Base-by-base conservation (phyloP, 2,329 filamentous ascomycete species). In the Phialophora expanda region DNA sequence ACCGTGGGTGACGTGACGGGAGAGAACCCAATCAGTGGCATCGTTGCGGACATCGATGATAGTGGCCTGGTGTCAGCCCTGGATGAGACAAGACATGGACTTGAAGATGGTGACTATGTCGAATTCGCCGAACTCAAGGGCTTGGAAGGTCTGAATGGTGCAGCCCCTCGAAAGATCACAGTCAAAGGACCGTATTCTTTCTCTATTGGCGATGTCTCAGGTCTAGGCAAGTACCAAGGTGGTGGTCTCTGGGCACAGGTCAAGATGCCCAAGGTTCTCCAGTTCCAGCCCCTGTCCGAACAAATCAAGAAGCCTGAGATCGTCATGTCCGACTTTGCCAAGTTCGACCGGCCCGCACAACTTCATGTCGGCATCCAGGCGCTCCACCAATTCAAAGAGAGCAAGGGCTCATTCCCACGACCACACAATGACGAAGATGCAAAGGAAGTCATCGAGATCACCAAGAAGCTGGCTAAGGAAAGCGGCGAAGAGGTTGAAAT, bases 121-220 rank as follows among this genome's bases (percentile, higher is more conserved):
- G 97, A 92, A 8, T 99, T 99, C 78, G 89, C 91, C 2, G 95
- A 99, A 77, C 78, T 99, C 24, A 88, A 95, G 81, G 95, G 95
- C 24, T 92, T 99, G 91, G 93, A 97, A 68, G 88, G 80, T 5
- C 79, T 99, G 69, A 99, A 99, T 77, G 86, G 86, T 73, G 86
- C 87, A 53, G 91, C 92, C 69, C 94, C 95, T 57, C 88, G 91
- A 72, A 97, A 97, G 82, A 87, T 99, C 68, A 92, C 90, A 3
- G 93, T 97, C 57, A 97, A 96, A 81, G 95, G 91, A 0, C 95
- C 95, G 3, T 99, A 98, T 78, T 97, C 93, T 8, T 99, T 99
- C 80, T 95, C 92, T 14, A 97, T 99, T 72, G 95, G 94, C 50
- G 92, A 97, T 76, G 92, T 98, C 9, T 92, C 91, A 26, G 89